Conservation (phyloP, 345 rosid species). For the Gossypium sturtianum region DNA sequence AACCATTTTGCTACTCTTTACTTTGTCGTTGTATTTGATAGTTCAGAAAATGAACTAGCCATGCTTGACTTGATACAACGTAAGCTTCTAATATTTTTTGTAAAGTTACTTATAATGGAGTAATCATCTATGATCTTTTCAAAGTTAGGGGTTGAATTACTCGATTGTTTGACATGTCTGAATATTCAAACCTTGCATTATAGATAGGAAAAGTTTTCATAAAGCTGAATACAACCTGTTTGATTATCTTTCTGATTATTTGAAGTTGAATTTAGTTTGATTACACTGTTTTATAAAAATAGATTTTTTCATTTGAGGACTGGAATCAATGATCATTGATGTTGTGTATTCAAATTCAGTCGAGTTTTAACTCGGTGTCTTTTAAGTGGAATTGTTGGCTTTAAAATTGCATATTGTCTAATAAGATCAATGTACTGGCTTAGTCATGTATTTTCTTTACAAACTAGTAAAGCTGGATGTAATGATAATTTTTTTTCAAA, state of each 20-base stretch:
- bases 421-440: neutral
- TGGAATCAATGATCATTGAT: no score
- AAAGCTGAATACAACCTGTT: neutral
- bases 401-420: neutral
- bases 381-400: no score
- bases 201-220: neutral
- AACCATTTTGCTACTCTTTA: constrained; percentile 91
- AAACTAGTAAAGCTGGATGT: neutral
- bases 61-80: constrained; percentile 97
- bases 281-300: no score
- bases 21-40: constrained; percentile 76
- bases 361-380: no score
- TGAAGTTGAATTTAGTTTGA: no score
- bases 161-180: neutral
- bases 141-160: neutral
- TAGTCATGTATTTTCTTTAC: neutral
- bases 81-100: constrained; percentile 14
- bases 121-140: neutral
- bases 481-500: neutral
- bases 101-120: neutral
- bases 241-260: neutral
- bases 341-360: no score
- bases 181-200: neutral
- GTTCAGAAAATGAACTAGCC: constrained; percentile 91
- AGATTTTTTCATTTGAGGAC: no score